These are phyloP conservation scores for Cardamine occulta DNA, from an alignment of 345 rosid genomes.

Conservation along the genomic window DNA sequence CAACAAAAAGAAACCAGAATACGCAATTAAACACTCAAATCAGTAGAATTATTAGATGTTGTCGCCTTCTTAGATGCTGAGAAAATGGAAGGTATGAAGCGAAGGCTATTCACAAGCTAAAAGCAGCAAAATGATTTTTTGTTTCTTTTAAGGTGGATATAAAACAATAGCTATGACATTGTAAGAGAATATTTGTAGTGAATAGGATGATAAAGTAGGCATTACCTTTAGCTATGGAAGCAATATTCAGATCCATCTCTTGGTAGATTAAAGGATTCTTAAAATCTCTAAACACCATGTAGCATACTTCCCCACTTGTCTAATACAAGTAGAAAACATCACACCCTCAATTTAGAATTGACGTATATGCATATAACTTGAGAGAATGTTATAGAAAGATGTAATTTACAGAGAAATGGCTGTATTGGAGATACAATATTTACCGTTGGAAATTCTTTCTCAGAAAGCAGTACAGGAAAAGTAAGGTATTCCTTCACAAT, in stretches of 20 bases:
- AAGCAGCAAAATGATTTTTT: background rate
- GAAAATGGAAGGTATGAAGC: constrained; percentile 4
- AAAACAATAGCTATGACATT: constrained; percentile 10
- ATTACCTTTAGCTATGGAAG: constrained; percentile 68
- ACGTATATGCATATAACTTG: background rate
- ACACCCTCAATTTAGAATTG: background rate
- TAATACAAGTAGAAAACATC: constrained; percentile 40
- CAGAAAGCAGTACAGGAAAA: constrained; percentile 71
- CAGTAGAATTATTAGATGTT: background rate
- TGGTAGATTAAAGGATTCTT: constrained; percentile 54
- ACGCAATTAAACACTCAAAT: constrained; percentile 5
- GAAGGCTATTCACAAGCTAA: constrained; percentile 6
- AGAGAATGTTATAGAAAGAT: constrained; percentile 8
- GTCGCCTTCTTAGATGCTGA: background rate
- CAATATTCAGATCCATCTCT: constrained; percentile 60
- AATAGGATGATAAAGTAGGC: constrained; percentile 14
- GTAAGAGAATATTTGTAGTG: background rate
- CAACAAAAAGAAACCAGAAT: constrained; percentile 36
- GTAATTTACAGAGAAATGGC: constrained; percentile 1
- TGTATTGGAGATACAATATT: constrained; percentile 16
- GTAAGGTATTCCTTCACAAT: constrained; percentile 69
- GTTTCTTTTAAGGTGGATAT: constrained; percentile 7
- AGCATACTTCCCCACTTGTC: constrained; percentile 59
- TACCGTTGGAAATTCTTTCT: constrained; percentile 64
- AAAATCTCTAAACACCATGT: constrained; percentile 63